Evolutionary conservation across 2,329 filamentous ascomycete genomes (phyloP).

Genomic region (Phoma sp.): DNA sequence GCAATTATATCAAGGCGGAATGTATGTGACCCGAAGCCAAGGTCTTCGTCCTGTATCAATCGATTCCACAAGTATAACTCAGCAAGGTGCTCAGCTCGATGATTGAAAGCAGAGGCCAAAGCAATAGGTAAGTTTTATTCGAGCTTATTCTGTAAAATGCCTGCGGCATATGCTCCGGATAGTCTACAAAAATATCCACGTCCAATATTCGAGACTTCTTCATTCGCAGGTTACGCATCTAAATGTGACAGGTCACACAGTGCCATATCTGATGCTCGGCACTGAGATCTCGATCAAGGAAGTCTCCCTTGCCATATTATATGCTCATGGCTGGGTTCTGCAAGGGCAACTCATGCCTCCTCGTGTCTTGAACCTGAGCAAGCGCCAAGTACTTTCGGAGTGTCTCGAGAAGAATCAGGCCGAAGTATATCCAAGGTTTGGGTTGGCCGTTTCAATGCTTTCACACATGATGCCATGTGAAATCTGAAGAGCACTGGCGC

Average conservation of each 20-base stretch:
- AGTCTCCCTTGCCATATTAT: neutral
- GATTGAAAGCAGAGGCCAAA: conserved; percentile 9
- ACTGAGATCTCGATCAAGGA: neutral
- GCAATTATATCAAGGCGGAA: conserved; percentile 27
- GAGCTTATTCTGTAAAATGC: conserved; percentile 16
- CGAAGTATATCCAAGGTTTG: conserved; percentile 11
- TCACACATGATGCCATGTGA: too few relatives aligned
- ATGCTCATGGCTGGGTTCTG: conserved; percentile 19
- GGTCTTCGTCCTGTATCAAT: conserved; percentile 29
- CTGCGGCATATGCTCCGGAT: conserved; percentile 8
- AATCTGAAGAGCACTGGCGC: too few relatives aligned
- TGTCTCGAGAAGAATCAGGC: conserved; percentile 13
- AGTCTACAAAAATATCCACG: conserved; percentile 12
- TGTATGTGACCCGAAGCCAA: conserved; percentile 17
- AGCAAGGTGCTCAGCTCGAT: conserved; percentile 3
- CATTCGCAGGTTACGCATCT: neutral
- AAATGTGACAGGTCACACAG: neutral
- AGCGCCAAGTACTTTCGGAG: conserved; percentile 28
- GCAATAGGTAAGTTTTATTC: conserved; percentile 18
- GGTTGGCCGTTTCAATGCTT: neutral
- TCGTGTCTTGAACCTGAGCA: conserved; percentile 24
- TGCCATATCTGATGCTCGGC: neutral
- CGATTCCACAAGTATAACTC: conserved; percentile 19
- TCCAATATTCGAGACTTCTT: neutral
- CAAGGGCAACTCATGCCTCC: conserved; percentile 27